Percentiles rank a stretch among this genome's conserved stretches.
Conservation (phyloP, 371 early-diverging fungal genomes). For the Mortierella sp. region DNA sequence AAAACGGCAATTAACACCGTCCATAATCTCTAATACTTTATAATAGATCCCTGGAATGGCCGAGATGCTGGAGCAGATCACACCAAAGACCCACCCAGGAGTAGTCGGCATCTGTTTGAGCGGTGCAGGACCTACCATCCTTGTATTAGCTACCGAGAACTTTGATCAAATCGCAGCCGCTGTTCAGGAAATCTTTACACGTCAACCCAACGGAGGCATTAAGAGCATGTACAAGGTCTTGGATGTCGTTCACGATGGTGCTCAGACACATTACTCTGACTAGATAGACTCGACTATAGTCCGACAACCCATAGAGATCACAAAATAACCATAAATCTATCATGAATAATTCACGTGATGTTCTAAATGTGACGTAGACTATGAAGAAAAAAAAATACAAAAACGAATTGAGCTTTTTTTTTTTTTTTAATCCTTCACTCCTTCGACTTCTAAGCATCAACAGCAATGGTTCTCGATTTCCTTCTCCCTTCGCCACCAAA, state of each 20-base stretch:
- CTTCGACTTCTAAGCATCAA: slow-evolving; percentile 4
- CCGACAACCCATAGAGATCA: no score
- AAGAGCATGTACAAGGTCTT: slow-evolving; percentile 80
- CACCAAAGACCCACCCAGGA: slow-evolving; percentile 83
- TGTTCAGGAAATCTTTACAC: slow-evolving; percentile 74
- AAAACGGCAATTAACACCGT: neutral
- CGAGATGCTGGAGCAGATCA: slow-evolving; percentile 82
- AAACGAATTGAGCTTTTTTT: neutral
- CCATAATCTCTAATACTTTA: no score
- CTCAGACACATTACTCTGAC: slow-evolving; percentile 51
- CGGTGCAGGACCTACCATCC: slow-evolving; percentile 97
- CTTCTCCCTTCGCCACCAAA: slow-evolving; percentile 76
- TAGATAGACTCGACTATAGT: slow-evolving; percentile 7
- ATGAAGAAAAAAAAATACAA: slow-evolving; percentile 15
- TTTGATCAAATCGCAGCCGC: slow-evolving; percentile 80
- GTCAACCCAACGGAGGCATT: slow-evolving; percentile 69
- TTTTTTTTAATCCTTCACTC: neutral
- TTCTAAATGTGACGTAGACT: neutral
- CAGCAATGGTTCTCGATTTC: slow-evolving; percentile 68
- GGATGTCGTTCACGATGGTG: slow-evolving; percentile 82
- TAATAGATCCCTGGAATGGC: slow-evolving; percentile 88
- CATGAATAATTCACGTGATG: neutral
- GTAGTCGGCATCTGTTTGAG: slow-evolving; percentile 93
- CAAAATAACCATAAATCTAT: no score
- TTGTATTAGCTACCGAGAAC: slow-evolving; percentile 85